phyloP scores from a whole-genome alignment of 257 asterid species.

The Ehretia macrophylla region DNA sequence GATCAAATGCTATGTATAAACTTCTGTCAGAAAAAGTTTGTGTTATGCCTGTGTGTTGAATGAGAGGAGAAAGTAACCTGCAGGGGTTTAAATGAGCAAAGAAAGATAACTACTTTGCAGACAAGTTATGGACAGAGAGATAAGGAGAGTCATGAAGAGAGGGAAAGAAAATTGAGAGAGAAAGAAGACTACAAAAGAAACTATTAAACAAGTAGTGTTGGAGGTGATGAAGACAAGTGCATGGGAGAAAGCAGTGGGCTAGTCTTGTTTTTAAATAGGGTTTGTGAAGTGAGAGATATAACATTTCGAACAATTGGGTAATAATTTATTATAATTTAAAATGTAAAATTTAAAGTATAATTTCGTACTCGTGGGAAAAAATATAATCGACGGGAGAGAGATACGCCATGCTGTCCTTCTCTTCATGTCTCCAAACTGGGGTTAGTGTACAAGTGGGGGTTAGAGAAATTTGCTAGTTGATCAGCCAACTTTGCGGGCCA shows the following conservation, averaged over 20 bases:
- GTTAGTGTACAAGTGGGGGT: slow-evolving; percentile 49
- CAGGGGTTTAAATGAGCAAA: slow-evolving; percentile 18
- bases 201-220: slow-evolving; percentile 40
- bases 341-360: too few species aligned
- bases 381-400: slow-evolving; percentile 4
- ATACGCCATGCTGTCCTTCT: slow-evolving; percentile 36
- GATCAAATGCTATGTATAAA: not conserved
- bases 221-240: slow-evolving; percentile 77
- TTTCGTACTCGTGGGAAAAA: too few species aligned
- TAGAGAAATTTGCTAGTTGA: slow-evolving; percentile 18
- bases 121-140: slow-evolving; percentile 41
- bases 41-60: slow-evolving; percentile 1
- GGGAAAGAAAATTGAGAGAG: not conserved
- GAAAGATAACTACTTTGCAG: slow-evolving; percentile 10
- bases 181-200: not conserved
- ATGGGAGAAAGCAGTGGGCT: slow-evolving; percentile 70
- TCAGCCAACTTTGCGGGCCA: slow-evolving; percentile 37
- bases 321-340: too few species aligned
- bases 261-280: slow-evolving; percentile 31
- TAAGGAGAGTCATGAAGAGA: slow-evolving; percentile 30
- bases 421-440: slow-evolving; percentile 43
- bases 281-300: not conserved
- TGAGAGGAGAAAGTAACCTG: slow-evolving; percentile 2
- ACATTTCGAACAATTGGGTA: not conserved
- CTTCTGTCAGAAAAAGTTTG: not conserved